Percentiles rank a stretch among this genome's conserved stretches.
These are phyloP conservation scores for Citrus reticulata DNA, from an alignment of 345 rosid genomes.

Conservation along the genomic window DNA sequence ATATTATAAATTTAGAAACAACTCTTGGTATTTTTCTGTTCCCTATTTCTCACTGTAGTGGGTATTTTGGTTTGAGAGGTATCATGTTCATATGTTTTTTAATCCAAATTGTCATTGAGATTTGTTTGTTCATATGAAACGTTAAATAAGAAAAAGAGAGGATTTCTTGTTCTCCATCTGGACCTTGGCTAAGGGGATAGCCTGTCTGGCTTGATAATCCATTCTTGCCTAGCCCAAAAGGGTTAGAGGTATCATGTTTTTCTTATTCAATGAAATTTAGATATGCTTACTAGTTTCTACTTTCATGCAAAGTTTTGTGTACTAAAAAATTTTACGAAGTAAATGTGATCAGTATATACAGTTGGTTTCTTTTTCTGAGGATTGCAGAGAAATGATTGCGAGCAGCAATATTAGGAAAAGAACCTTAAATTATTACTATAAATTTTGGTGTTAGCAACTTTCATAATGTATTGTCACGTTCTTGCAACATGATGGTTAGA, in stretches of 20 bases:
- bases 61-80: not conserved
- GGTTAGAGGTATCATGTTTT: not conserved
- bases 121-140: not conserved
- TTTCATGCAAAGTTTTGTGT: not conserved
- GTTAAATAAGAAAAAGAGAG: not conserved
- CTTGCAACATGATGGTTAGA: not conserved
- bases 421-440: not conserved
- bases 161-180: not conserved
- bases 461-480: not conserved
- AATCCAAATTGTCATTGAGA: not conserved
- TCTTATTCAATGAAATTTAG: not conserved
- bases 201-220: not conserved
- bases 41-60: not conserved
- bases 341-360: not conserved
- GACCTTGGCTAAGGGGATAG: not conserved
- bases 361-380: not conserved
- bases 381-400: not conserved
- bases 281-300: not conserved
- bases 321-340: not conserved
- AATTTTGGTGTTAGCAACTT: not conserved
- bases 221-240: not conserved
- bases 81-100: not conserved
- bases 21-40: not conserved
- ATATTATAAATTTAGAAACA: not conserved
- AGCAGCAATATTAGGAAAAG: not conserved